Evolutionary conservation across 768 basidiomycete species (phyloP), one percentile per base, ranked within the genome.

Genomic region (Pseudohyphozyma bogoriensis): DNA sequence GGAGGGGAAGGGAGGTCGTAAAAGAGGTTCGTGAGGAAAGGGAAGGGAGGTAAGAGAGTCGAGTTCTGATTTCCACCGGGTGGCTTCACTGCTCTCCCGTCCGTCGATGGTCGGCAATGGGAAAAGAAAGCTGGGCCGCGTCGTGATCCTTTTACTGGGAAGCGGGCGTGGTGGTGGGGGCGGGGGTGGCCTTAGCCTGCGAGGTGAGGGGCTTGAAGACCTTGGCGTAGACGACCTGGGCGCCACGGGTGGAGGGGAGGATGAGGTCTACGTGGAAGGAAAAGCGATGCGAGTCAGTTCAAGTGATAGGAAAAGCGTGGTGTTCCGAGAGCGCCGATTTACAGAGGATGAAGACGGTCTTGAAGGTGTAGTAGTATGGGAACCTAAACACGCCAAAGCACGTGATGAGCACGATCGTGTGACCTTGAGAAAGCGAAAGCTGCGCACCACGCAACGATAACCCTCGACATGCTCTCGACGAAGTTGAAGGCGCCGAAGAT

Each of bases 401-500:
- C 35, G 32, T 1, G 33, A 26, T 18, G 29, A 2, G 13, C 37
- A n/a, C n/a, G 7, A 11, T n/a, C 4, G 33, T 22, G 37, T 12
- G 16, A 24, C 13, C n/a, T n/a, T 15, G n/a, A 40, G 22, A 7
- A 37, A 31, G 11, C 22, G 31, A n/a, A 16, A 29, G 20, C 29
- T 33, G 64, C 73, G 69, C 40, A 71, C 72, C 91, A 97, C 79
- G 92, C 89, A 66, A 96, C 83, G 62, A 95, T 81, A 62, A 86
- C 61, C 54, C 86, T 82, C 65, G 88, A 78, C 68, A 93, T 80
- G 71, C 82, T 85, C 77, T 96, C 93, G 62, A 87, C 70, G 76
- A 95, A 88, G 78, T 86, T 93, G 81, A 95, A 85, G 75, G 61
- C 84, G 56, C 89, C 90, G 69, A 95, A 92, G 56, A 93, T 81